These are phyloP conservation scores for Mycena capillaripes DNA, from an alignment of 768 basidiomycete genomes.

Conservation along the genomic window DNA sequence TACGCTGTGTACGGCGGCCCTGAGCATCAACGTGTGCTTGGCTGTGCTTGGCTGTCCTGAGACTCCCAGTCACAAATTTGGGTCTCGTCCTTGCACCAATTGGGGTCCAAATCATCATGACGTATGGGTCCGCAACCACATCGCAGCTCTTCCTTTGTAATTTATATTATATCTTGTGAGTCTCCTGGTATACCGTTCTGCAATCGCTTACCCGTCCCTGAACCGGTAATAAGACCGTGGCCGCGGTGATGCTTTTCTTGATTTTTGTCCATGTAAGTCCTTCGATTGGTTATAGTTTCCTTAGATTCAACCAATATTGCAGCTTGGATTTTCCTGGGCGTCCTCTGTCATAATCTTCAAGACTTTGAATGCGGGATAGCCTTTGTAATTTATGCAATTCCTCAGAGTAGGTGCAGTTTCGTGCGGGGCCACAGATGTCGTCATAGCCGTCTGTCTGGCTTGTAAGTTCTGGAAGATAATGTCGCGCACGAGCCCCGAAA, in stretches of 20 bases:
- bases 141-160: too few relatives aligned
- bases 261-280: not conserved
- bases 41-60: too few relatives aligned
- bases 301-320: not conserved
- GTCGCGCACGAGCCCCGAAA: not conserved
- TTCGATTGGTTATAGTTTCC: not conserved
- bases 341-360: not conserved
- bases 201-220: not conserved
- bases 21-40: too few relatives aligned
- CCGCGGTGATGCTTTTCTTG: not conserved
- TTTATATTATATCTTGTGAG: too few relatives aligned
- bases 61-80: too few relatives aligned
- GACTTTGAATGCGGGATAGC: not conserved
- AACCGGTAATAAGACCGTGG: not conserved
- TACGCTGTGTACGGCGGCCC: too few relatives aligned
- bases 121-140: too few relatives aligned
- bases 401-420: not conserved
- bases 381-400: not conserved
- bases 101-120: too few relatives aligned
- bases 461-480: slow-evolving; percentile 2
- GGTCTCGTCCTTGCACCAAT: too few relatives aligned
- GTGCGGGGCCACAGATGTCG: not conserved
- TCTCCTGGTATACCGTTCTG: not conserved
- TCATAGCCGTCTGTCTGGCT: not conserved
- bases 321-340: not conserved